Conservation (phyloP, 352 stramenopile species). For the Pythium pyrilobum region DNA sequence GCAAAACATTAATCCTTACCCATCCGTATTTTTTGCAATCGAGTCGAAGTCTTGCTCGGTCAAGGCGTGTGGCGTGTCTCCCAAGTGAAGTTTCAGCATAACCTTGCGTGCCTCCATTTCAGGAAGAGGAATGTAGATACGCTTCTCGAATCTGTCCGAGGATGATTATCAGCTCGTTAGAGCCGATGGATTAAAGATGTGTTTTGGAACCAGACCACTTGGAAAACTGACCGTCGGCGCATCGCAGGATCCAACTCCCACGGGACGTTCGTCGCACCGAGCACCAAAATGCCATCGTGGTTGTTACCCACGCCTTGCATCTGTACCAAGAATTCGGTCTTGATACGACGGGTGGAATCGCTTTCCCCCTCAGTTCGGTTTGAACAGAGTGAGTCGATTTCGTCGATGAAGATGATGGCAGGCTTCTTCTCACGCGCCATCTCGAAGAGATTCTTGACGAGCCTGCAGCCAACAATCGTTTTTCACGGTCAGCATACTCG, state of each 20-base stretch:
- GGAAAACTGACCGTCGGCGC: conserved; percentile 86
- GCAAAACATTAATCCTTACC: conserved; percentile 41
- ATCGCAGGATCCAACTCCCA: conserved; percentile 98
- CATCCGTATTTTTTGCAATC: conserved; percentile 92
- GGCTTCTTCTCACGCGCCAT: conserved; percentile 94
- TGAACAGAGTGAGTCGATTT: conserved; percentile 95
- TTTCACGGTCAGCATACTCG: not conserved
- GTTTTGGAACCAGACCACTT: too few species aligned
- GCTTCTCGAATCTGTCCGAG: conserved; percentile 99
- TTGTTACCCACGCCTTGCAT: conserved; percentile 95
- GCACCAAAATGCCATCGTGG: conserved; percentile 90
- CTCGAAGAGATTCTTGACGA: conserved; percentile 98
- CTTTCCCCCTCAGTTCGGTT: conserved; percentile 93
- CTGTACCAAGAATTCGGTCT: conserved; percentile 98
- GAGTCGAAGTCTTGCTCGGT: conserved; percentile 91
- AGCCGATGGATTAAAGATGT: too few species aligned
- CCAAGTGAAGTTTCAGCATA: conserved; percentile 98
- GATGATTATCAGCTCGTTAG: too few species aligned
- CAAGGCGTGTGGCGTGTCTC: conserved; percentile 94
- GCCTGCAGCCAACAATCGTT: conserved; percentile 26
- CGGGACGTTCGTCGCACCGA: conserved; percentile 98
- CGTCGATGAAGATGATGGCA: conserved; percentile 97
- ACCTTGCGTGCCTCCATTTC: conserved; percentile 86
- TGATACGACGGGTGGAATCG: conserved; percentile 94
- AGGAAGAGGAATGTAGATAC: conserved; percentile 98